phyloP scores from a whole-genome alignment of 306 rosid genomes.

The Acacia confusa region DNA sequence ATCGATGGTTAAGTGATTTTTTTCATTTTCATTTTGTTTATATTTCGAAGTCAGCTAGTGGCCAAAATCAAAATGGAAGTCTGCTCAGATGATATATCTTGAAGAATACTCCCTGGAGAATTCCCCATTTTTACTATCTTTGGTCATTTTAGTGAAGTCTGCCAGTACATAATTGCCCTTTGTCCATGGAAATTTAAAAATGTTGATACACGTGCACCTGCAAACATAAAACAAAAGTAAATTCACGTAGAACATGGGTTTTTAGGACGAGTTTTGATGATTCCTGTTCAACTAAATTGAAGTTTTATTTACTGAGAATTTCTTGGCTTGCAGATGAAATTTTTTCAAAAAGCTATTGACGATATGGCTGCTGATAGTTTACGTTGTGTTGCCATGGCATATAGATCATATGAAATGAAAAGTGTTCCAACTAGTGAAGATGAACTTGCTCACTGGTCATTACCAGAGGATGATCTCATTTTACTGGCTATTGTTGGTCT shows the following conservation, averaged over 20 bases:
- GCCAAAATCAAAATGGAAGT: background rate
- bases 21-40: background rate
- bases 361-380: slow-evolving; percentile 83
- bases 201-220: background rate
- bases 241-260: background rate
- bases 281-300: background rate
- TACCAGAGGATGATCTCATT: slow-evolving; percentile 85
- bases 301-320: slow-evolving; percentile 1
- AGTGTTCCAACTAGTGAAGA: slow-evolving; percentile 74
- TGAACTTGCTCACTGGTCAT: slow-evolving; percentile 66
- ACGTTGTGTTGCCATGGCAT: slow-evolving; percentile 96
- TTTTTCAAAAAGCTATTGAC: slow-evolving; percentile 73
- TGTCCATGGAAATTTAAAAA: background rate
- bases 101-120: background rate
- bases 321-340: slow-evolving; percentile 45
- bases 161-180: background rate
- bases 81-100: background rate
- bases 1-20: background rate
- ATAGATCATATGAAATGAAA: slow-evolving; percentile 58
- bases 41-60: background rate
- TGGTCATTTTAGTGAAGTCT: slow-evolving; percentile 12
- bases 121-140: background rate
- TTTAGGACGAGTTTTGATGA: slow-evolving; percentile 4
- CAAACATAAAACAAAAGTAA: background rate
- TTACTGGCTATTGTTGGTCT: slow-evolving; percentile 94